These are phyloP conservation scores for Trichaptum fuscoviolaceum DNA, from an alignment of 768 basidiomycete species.

Conservation along the genomic window DNA sequence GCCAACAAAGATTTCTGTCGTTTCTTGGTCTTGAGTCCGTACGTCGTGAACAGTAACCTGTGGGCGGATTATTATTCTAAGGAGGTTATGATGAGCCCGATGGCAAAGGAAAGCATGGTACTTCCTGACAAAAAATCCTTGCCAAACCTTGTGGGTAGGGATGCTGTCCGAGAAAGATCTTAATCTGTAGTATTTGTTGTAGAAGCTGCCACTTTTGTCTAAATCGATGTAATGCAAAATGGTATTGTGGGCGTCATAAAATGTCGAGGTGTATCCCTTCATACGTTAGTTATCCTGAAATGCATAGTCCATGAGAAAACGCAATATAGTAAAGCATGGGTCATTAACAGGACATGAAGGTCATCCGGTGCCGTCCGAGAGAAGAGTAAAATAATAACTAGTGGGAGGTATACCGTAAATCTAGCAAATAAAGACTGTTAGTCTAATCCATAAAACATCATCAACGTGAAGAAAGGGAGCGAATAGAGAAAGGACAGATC, in stretches of 20 bases:
- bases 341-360: neutral
- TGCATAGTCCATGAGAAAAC: neutral
- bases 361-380: neutral
- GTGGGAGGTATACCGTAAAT: neutral
- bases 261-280: neutral
- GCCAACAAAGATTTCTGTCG: slow-evolving; percentile 24
- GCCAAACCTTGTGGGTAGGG: slow-evolving; percentile 33
- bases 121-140: slow-evolving; percentile 40
- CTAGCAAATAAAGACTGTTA: neutral
- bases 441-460: neutral
- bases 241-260: neutral
- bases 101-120: slow-evolving; percentile 36
- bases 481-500: neutral
- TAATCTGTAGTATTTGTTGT: too few species aligned
- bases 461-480: neutral
- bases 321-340: neutral
- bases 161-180: slow-evolving; percentile 25
- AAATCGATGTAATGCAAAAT: neutral
- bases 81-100: slow-evolving; percentile 37
- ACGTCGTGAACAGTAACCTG: slow-evolving; percentile 35
- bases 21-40: slow-evolving; percentile 36
- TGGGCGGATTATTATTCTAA: slow-evolving; percentile 41
- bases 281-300: neutral
- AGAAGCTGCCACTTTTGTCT: neutral
- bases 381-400: neutral